A percentile compares a stretch with the other conserved stretches of the same genome.
Conservation (phyloP, 352 stramenopile genomes). For the Phytophthora cactorum region DNA sequence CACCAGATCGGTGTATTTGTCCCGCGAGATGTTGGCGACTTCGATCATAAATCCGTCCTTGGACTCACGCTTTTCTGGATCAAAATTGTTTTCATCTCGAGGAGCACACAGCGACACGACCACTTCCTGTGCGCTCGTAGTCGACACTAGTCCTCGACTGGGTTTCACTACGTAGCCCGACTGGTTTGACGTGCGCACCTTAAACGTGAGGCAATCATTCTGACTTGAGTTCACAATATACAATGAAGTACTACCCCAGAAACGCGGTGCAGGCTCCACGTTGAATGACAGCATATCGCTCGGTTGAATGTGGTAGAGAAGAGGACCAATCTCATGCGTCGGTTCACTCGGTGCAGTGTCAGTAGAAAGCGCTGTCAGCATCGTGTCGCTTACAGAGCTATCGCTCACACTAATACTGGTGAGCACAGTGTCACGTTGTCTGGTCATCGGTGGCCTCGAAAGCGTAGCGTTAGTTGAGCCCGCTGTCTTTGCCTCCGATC, state of each 20-base stretch:
- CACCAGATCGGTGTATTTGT: conserved; percentile 48
- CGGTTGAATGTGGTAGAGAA: conserved; percentile 56
- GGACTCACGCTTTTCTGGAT: conserved; percentile 53
- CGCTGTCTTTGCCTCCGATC: conserved; percentile 18
- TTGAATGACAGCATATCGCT: conserved; percentile 51
- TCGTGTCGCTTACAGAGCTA: conserved; percentile 37
- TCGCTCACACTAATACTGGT: conserved; percentile 31
- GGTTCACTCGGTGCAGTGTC: conserved; percentile 11
- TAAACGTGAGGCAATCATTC: conserved; percentile 64
- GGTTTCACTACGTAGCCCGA: conserved; percentile 79
- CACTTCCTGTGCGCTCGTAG: conserved; percentile 65
- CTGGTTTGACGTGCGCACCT: conserved; percentile 84
- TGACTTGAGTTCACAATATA: conserved; percentile 71
- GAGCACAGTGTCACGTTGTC: conserved; percentile 22
- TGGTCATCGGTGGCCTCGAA: conserved; percentile 2
- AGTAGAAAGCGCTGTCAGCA: conserved; percentile 33
- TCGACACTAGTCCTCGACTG: conserved; percentile 62
- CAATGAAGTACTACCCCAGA: conserved; percentile 49
- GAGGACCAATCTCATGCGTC: conserved; percentile 16
- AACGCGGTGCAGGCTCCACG: conserved; percentile 38
- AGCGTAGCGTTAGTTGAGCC: conserved; percentile 8
- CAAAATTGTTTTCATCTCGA: conserved; percentile 37
- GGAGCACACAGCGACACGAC: conserved; percentile 61
- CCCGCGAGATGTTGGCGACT: conserved; percentile 53
- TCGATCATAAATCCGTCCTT: conserved; percentile 81